Conservation (phyloP, 23 red algal genomes). For the Gracilaria domingensis region DNA sequence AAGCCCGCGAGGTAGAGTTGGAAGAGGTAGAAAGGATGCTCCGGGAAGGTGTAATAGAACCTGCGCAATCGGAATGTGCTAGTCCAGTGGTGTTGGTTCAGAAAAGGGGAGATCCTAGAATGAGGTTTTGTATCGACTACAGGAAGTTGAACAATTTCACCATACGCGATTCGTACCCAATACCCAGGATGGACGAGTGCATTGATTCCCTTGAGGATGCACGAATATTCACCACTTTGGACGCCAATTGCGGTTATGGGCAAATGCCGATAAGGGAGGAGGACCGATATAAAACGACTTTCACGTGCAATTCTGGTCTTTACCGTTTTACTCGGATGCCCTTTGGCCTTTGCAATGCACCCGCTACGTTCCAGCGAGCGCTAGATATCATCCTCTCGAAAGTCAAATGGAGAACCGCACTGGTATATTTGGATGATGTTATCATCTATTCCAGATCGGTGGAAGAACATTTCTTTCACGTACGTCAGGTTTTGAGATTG, state of each 20-base stretch:
- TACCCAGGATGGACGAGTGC: constrained; percentile 51
- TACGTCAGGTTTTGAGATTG: constrained; percentile 3
- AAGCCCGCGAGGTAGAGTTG: no score
- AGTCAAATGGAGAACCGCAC: constrained; percentile 17
- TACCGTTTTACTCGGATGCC: constrained; percentile 1
- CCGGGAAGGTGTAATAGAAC: not conserved
- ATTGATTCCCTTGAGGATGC: constrained; percentile 31
- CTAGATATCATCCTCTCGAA: constrained; percentile 45
- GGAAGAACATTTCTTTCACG: constrained; percentile 40
- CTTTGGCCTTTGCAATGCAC: constrained; percentile 43
- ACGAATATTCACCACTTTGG: constrained; percentile 29
- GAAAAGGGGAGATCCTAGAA: not conserved
- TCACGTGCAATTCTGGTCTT: constrained; percentile 16
- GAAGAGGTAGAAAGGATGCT: not conserved
- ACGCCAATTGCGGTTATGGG: constrained; percentile 41
- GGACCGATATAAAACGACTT: constrained; percentile 1
- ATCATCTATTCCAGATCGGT: constrained; percentile 36
- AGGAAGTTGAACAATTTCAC: not conserved
- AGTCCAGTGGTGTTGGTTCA: not conserved
- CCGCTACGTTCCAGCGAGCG: constrained; percentile 52
- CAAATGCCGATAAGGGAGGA: constrained; percentile 31
- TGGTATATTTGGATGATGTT: constrained; percentile 57
- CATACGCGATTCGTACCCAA: constrained; percentile 16
- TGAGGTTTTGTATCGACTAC: constrained; percentile 42
- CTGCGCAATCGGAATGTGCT: not conserved